Evolutionary conservation across 768 basidiomycete species (phyloP), one percentile per base, ranked within the genome.

Genomic region (Austroboletus eburneus): DNA sequence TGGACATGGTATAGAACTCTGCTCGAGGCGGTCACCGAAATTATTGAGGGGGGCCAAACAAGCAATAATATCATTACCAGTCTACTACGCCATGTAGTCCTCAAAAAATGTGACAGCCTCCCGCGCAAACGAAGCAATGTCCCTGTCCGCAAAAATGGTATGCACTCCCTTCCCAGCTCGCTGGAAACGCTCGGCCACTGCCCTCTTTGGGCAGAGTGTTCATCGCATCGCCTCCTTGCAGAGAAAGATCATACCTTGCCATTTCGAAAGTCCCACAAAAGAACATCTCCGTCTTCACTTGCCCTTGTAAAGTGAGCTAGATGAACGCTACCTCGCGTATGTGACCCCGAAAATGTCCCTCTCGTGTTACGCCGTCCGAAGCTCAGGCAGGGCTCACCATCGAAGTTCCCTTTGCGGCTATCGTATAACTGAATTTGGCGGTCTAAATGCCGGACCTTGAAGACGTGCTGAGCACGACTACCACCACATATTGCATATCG

Each of bases 1-100:
- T 80, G 47, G 88, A 87, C 87, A 89, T 89, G 45, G 18, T 54
- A 6, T 35, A 18, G 32, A 27, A n/a, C n/a, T n/a, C n/a, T n/a
- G n/a, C n/a, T 27, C 12, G 27, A 27, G 27, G 27, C 27, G n/a
- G n/a, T n/a, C n/a, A n/a, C n/a, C n/a, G n/a, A 27, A 27, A 12
- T 27, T 12, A 12, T 27, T 27, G 12, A 27, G 12, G 27, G 27
- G 37, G 33, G 7, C 39, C 61, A 64, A 63, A 65, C 53, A 63
- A 51, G 17, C 6, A 22, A 47, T 51, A 62, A 62, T 27, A 45
- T 3, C 20, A 13, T 9, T 21, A 12, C 16, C 25, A 27, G 33
- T 24, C 37, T 56, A 51, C 50, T 41, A 40, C 47, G 51, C 27
- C 52, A 67, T 32, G 47, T 67, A 65, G 36, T 67, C 54, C 43